These are phyloP conservation scores for Fusarium sterilihyphosum DNA, from an alignment of 2,329 filamentous ascomycete genomes.

Conservation along the genomic window DNA sequence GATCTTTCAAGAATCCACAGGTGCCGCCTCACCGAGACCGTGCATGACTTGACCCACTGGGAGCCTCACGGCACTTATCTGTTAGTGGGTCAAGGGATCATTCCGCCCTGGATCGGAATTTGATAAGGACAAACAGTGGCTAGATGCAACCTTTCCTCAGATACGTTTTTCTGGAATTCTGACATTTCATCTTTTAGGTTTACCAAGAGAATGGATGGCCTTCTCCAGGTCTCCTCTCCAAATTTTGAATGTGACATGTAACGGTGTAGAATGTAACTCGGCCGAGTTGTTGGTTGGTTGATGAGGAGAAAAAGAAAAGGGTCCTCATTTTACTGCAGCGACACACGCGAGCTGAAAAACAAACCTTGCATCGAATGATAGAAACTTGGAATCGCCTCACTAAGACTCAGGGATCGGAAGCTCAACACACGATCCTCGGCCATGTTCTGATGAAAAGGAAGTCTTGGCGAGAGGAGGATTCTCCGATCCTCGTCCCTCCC, in stretches of 20 bases:
- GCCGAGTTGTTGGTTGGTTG: background rate
- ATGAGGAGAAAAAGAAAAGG: background rate
- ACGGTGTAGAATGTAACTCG: background rate
- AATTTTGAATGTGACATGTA: background rate
- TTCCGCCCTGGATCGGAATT: background rate
- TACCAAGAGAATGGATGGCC: background rate
- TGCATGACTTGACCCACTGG: constrained; percentile 3
- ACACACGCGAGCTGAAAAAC: background rate
- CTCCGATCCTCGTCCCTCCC: background rate
- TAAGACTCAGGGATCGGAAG: background rate
- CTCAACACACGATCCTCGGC: background rate
- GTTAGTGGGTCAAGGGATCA: constrained; percentile 13
- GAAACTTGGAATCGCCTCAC: constrained; percentile 15
- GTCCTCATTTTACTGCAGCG: background rate
- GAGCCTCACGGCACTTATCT: constrained; percentile 20
- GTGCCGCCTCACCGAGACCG: constrained; percentile 14
- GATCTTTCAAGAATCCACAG: constrained; percentile 12
- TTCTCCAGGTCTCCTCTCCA: background rate
- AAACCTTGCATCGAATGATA: constrained; percentile 1
- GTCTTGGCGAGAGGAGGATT: background rate
- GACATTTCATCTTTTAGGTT: background rate
- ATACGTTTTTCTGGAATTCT: background rate
- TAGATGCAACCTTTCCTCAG: background rate
- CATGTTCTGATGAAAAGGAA: background rate
- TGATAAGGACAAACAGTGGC: background rate